Evolutionary conservation across 768 basidiomycete species (phyloP).

Genomic region (Infundibulicybe gibba): DNA sequence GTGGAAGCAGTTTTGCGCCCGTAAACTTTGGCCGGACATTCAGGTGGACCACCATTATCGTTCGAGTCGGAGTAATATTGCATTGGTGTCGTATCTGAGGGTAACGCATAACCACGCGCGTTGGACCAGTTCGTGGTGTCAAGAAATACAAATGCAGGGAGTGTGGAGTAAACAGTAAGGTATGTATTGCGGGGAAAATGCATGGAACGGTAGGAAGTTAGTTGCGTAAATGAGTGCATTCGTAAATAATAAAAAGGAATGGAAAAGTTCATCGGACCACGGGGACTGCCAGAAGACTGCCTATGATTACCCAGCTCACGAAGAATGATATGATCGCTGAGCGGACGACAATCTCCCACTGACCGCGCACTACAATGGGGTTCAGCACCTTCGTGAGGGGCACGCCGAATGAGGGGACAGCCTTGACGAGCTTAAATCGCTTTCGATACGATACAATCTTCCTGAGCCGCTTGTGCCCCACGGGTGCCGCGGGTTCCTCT

Average conservation of each 20-base stretch:
- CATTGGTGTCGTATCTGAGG: too few species aligned
- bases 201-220: background rate
- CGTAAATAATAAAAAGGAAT: background rate
- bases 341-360: constrained; percentile 81
- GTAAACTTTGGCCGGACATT: too few species aligned
- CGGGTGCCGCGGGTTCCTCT: constrained; percentile 4
- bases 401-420: constrained; percentile 65
- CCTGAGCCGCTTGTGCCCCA: constrained; percentile 9
- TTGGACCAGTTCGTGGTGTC: background rate
- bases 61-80: too few species aligned
- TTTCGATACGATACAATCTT: constrained; percentile 24
- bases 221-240: too few species aligned
- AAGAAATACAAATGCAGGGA: constrained; percentile 3
- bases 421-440: constrained; percentile 41
- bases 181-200: background rate
- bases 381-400: constrained; percentile 69
- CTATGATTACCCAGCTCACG: constrained; percentile 36
- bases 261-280: constrained; percentile 9
- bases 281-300: constrained; percentile 38
- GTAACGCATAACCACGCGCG: background rate
- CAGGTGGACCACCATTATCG: too few species aligned
- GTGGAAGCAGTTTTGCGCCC: too few species aligned
- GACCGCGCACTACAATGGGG: constrained; percentile 69
- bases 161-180: background rate
- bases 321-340: constrained; percentile 48